Evolutionary conservation across 805 yeast species (phyloP), one percentile per base, ranked within the genome.

Genomic region (Candida pseudofarinosa): DNA sequence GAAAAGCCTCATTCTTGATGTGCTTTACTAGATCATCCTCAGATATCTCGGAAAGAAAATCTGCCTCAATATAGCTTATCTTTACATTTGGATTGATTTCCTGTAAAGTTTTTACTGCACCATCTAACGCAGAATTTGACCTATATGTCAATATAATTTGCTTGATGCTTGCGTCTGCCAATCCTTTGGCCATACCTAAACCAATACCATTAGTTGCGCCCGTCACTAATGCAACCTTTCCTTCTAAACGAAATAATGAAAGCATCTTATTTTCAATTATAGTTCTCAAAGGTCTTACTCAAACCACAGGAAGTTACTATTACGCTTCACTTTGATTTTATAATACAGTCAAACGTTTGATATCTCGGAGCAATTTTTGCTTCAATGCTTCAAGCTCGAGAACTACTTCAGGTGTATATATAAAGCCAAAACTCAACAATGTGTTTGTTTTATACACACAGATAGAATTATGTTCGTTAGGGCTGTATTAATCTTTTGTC

Each of bases 121-220:
- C 41, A 16, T 47, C 41, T 30, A 69, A 62, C 32, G 57, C 52
- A 3, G 59, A 49, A 15, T 59, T 47, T n/a, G 71, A 55, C 46
- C 68, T 40, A 45, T 73, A 74, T 28, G 70, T 62, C 15, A 76
- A 51, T n/a, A 50, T 50, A 18, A 48, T 19, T 28, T 48, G 51
- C 59, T 62, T 49, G 6, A 75, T 69, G 10, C 79, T 79, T 19
- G 79, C 78, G 40, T 71, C 70, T 1, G 80, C 82, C 19, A 77
- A 59, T 12, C 76, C 82, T 23, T 63, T 55, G 17, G 79, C 79
- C 40, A 77, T 72, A 34, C 72, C 74, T 19, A 68, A 69, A 2
- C 83, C 84, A 47, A 79, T 79, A 4, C 84, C 84, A 17, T 77
- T 70, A 15, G 81, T 73, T 13, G 76, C 81, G 13, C 84, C 84